Conservation (phyloP, 441 rosid genomes). For the Adansonia madagascariensis region DNA sequence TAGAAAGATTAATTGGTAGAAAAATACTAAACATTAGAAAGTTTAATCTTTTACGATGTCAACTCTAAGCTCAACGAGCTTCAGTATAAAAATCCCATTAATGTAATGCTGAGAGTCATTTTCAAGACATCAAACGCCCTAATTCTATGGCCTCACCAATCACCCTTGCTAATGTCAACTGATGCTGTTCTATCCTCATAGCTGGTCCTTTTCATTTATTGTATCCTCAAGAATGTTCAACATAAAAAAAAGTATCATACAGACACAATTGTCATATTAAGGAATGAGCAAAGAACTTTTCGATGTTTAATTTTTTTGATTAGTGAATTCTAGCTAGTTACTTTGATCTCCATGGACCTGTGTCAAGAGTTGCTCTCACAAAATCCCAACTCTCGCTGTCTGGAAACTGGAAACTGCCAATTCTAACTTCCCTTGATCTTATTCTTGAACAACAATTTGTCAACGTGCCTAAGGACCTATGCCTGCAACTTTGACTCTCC, state of each 20-base stretch:
- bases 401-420: background rate
- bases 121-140: background rate
- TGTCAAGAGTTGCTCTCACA: background rate
- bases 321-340: background rate
- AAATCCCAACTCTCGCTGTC: background rate
- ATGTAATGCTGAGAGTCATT: background rate
- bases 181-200: background rate
- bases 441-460: background rate
- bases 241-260: background rate
- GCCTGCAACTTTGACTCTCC: background rate
- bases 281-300: background rate
- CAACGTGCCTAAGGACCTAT: background rate
- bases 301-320: background rate
- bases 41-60: background rate
- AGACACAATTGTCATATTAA: background rate
- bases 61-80: background rate
- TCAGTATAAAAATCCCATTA: background rate
- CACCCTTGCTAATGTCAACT: background rate
- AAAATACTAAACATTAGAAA: background rate
- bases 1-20: too few species aligned
- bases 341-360: background rate
- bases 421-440: background rate
- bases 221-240: background rate
- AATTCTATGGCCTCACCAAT: background rate
- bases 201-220: background rate